Evolutionary conservation across 768 basidiomycete species (phyloP), one percentile per base, ranked within the genome.

Genomic region (Zangia roseola): DNA sequence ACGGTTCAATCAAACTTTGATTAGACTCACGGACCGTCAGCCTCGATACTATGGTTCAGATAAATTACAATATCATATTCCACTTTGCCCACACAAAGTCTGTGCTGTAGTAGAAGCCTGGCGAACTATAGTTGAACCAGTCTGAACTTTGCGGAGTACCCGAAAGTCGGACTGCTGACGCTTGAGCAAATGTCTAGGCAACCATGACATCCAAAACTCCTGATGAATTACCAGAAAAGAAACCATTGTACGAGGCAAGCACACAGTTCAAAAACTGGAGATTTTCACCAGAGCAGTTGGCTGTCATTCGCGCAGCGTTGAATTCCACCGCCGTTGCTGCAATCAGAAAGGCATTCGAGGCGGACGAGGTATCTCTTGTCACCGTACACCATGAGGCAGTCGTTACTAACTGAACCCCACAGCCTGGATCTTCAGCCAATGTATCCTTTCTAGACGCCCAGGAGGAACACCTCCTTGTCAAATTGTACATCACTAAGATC

Each of bases 181-280:
- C n/a, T n/a, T n/a, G n/a, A n/a, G n/a, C n/a, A n/a, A n/a, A n/a
- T n/a, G n/a, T n/a, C n/a, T n/a, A n/a, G n/a, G n/a, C n/a, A n/a
- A 30, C 30, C 10, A 26, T 26, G 26, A 9, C 26, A 9, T 26
- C 26, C 26, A 6, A 26, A 9, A 2, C 26, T 26, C 26, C 6
- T 13, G 30, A 30, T 30, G 30, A 14, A 30, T 17, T 25, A 2
- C 12, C 41, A 26, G 40, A 19, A 43, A 61, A 47, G 37, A 70
- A 51, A 49, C 71, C 87, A 0, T 63, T 89, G 3, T 94, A 91
- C 57, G 82, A 91, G 59, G 79, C 76, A 34, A 89, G 88, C 57
- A 89, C 88, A 0, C 91, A 93, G 61, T 91, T 75, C 70, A 81
- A 75, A 47, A 83, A 94, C 64, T 99, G 97, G 97, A 74, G 94